Evolutionary conservation across 305 asterid genomes (phyloP).

Genomic region (Fraxinus velutina): DNA sequence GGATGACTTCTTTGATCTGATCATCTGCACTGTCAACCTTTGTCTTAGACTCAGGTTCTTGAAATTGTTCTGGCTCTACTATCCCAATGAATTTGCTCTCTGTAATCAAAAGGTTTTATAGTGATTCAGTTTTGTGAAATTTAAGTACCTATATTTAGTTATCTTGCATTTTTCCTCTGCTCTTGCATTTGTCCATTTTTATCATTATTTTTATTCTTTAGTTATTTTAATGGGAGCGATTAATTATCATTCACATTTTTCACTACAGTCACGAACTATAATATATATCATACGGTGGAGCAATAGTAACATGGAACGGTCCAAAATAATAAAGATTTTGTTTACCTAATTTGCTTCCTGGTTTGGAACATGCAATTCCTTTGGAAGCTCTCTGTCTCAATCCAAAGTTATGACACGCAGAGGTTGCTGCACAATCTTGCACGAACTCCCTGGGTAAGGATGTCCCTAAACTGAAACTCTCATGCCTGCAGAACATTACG

Average conservation of each 20-base stretch:
- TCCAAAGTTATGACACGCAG: slow-evolving; percentile 19
- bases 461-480: slow-evolving; percentile 55
- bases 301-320: background rate
- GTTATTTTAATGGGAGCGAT: background rate
- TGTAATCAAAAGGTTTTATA: slow-evolving; percentile 19
- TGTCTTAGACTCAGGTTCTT: slow-evolving; percentile 28
- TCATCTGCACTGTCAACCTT: slow-evolving; percentile 26
- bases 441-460: slow-evolving; percentile 26
- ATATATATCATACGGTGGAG: background rate
- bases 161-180: background rate
- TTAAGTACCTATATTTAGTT: background rate
- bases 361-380: slow-evolving; percentile 23
- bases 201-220: background rate
- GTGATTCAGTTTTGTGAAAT: background rate
- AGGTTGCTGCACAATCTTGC: slow-evolving; percentile 20
- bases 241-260: background rate
- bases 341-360: slow-evolving; percentile 38
- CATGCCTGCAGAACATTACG: slow-evolving; percentile 50
- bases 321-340: background rate
- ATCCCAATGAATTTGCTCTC: slow-evolving; percentile 33
- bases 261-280: background rate
- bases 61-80: slow-evolving; percentile 35
- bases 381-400: slow-evolving; percentile 21
- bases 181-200: background rate
- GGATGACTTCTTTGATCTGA: slow-evolving; percentile 43